Evolutionary conservation across 345 rosid species (phyloP).

Genomic region (thale cress (Arabidopsis thaliana)): DNA sequence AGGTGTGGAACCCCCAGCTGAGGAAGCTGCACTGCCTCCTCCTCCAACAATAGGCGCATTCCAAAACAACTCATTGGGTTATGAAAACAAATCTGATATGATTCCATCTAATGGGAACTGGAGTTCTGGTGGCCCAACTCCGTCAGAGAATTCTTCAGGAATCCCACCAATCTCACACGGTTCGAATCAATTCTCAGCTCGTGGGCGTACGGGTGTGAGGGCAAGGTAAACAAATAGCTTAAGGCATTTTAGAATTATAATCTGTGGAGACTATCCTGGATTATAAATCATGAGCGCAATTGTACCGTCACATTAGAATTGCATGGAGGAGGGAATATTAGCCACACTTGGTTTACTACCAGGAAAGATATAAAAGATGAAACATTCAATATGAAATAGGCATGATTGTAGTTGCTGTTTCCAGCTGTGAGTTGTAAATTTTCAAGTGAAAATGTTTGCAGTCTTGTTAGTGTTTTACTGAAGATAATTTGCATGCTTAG

Average conservation of each 20-base stretch:
- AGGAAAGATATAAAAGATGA: constrained; percentile 1
- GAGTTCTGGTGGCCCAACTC: constrained; percentile 51
- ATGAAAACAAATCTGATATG: constrained; percentile 53
- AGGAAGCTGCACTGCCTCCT: constrained; percentile 81
- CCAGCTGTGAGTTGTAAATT: constrained; percentile 4
- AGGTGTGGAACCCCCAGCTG: constrained; percentile 88
- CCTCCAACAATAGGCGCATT: constrained; percentile 77
- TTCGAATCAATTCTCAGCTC: constrained; percentile 90
- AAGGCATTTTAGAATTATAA: not conserved
- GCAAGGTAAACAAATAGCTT: constrained; percentile 64
- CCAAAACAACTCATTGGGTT: constrained; percentile 73
- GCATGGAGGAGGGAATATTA: constrained; percentile 2
- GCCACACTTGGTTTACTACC: constrained; percentile 9
- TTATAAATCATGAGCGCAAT: not conserved
- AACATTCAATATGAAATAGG: constrained; percentile 4
- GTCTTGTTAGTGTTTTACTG: constrained; percentile 14
- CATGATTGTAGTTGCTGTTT: not conserved
- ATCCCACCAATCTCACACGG: constrained; percentile 78
- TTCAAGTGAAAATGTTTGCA: not conserved
- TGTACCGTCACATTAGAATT: constrained; percentile 20
- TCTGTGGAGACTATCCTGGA: not conserved
- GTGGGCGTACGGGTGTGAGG: constrained; percentile 86
- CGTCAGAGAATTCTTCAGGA: constrained; percentile 63
- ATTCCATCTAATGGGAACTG: constrained; percentile 59
- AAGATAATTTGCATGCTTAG: constrained; percentile 11